A percentile compares a stretch with the other conserved stretches of the same genome.
These are phyloP conservation scores for Aureobasidium zeae DNA, from an alignment of 2,329 filamentous ascomycete species.

Conservation along the genomic window DNA sequence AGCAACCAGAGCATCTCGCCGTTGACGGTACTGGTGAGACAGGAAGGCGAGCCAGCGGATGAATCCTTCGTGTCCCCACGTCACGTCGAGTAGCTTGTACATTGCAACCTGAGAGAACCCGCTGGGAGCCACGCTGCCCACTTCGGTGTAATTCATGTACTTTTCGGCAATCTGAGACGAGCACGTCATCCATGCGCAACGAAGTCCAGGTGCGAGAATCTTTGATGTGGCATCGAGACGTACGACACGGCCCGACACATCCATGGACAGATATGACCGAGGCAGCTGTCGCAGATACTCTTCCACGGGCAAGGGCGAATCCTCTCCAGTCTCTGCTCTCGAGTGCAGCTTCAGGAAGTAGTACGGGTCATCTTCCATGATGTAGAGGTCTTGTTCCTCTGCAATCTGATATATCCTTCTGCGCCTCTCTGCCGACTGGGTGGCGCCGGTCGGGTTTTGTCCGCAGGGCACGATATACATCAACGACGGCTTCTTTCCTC, in stretches of 20 bases:
- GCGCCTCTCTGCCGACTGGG: constrained; percentile 21
- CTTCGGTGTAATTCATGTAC: constrained; percentile 23
- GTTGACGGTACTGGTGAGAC: constrained; percentile 21
- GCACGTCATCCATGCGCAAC: constrained; percentile 28
- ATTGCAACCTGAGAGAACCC: constrained; percentile 27
- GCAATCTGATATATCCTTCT: constrained; percentile 24
- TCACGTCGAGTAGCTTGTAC: constrained; percentile 26
- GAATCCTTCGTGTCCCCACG: constrained; percentile 28
- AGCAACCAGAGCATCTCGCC: constrained; percentile 22
- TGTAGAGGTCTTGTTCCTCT: constrained; percentile 23
- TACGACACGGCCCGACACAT: constrained; percentile 27
- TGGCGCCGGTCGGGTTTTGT: constrained; percentile 25
- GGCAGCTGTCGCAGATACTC: constrained; percentile 4
- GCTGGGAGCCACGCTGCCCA: constrained; percentile 20
- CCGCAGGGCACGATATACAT: constrained; percentile 29
- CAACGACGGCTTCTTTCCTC: constrained; percentile 22
- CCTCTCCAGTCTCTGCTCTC: not conserved
- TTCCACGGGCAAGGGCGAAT: constrained; percentile 1
- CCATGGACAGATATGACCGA: constrained; percentile 29
- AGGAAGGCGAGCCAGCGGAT: constrained; percentile 24
- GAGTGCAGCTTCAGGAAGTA: constrained; percentile 22
- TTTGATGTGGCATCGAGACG: constrained; percentile 28
- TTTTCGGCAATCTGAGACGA: constrained; percentile 23
- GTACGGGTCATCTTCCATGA: constrained; percentile 28
- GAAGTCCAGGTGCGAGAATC: constrained; percentile 27